Conservation (phyloP, 176 grass and related monocot species). For the Miscanthus lutarioriparius region DNA sequence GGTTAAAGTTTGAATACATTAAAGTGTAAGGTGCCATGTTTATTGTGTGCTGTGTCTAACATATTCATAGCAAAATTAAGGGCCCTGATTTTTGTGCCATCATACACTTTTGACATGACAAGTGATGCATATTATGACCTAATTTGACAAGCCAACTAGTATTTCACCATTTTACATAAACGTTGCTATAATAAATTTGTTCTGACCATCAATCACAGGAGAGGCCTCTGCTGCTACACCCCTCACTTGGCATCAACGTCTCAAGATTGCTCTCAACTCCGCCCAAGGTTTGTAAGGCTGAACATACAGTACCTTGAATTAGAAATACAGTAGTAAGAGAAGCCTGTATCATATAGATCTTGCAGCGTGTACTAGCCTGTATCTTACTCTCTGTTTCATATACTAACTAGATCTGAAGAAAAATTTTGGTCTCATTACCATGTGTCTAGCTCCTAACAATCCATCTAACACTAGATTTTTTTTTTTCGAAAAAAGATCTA, state of each 20-base stretch:
- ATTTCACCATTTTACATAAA: neutral
- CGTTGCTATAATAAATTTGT: neutral
- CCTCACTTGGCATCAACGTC: conserved; percentile 53
- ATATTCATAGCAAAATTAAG: neutral
- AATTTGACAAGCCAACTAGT: neutral
- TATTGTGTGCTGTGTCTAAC: neutral
- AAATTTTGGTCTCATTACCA: neutral
- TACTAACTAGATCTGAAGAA: neutral
- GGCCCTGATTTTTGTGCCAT: neutral
- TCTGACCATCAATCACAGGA: conserved; percentile 22
- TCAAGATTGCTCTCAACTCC: conserved; percentile 55
- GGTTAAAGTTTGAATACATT: neutral
- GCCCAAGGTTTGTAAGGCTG: conserved; percentile 44
- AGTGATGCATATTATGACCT: neutral
- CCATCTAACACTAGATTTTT: neutral
- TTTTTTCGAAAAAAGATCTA: too few species aligned
- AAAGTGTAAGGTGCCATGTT: neutral
- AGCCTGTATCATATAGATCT: neutral
- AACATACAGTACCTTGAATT: neutral
- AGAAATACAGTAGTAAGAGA: neutral
- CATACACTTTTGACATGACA: neutral
- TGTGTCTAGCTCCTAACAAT: neutral
- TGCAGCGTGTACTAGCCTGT: neutral
- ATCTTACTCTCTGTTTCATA: neutral
- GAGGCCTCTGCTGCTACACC: conserved; percentile 5